Conservation (phyloP, 2,329 filamentous ascomycete genomes). For the Dothistroma septosporum region DNA sequence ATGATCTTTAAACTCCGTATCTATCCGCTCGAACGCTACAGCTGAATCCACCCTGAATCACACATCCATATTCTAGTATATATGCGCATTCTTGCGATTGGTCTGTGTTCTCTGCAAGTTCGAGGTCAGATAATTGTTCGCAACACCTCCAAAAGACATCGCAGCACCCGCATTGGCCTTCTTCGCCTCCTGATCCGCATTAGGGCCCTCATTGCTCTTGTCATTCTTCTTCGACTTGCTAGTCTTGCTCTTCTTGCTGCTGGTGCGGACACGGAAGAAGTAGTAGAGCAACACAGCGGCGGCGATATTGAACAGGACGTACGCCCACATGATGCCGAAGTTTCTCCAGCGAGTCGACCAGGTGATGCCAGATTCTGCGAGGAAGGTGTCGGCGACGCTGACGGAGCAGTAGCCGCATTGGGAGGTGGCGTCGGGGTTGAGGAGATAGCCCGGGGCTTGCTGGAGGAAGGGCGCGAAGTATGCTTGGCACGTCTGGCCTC, state of each 20-base stretch:
- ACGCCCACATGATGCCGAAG: slow-evolving; percentile 52
- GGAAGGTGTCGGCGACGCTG: slow-evolving; percentile 45
- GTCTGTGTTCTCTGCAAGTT: slow-evolving; percentile 18
- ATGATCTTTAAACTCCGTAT: background rate
- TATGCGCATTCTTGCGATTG: slow-evolving; percentile 21
- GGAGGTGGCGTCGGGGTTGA: slow-evolving; percentile 42
- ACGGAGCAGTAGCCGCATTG: slow-evolving; percentile 51
- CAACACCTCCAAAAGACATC: background rate
- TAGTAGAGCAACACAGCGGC: slow-evolving; percentile 52
- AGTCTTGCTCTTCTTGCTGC: slow-evolving; percentile 41
- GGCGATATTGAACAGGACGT: slow-evolving; percentile 49
- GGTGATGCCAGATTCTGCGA: slow-evolving; percentile 40
- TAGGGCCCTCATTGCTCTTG: background rate
- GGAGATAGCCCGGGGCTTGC: slow-evolving; percentile 40
- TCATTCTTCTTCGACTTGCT: slow-evolving; percentile 32
- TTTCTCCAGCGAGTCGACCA: slow-evolving; percentile 53
- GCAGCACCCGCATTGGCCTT: background rate
- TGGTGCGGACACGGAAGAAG: slow-evolving; percentile 51
- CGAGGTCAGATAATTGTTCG: slow-evolving; percentile 13
- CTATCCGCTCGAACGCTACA: background rate
- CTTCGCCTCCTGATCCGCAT: slow-evolving; percentile 4
- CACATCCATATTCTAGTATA: slow-evolving; percentile 5
- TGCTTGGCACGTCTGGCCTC: slow-evolving; percentile 39
- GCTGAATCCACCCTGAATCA: background rate
- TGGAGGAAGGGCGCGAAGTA: slow-evolving; percentile 45